These are phyloP conservation scores for Melanomma pulvis-pyrius DNA, from an alignment of 495 filamentous ascomycete species.

Conservation along the genomic window DNA sequence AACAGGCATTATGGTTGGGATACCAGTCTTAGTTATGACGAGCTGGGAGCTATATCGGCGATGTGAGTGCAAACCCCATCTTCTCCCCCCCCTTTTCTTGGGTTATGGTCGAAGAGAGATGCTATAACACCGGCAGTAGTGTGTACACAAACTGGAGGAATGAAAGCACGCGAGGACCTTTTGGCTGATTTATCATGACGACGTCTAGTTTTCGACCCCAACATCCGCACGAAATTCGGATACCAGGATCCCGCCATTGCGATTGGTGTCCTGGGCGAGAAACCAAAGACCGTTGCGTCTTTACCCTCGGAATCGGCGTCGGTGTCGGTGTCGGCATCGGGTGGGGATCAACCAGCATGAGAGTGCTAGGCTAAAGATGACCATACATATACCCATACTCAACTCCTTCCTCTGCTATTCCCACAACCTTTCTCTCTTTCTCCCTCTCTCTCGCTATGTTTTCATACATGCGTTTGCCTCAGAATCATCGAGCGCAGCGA, in stretches of 20 bases:
- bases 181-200: too few relatives aligned
- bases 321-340: too few relatives aligned
- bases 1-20: conserved; percentile 32
- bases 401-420: not conserved
- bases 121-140: not conserved
- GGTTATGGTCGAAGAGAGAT: too few relatives aligned
- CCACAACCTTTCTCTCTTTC: too few relatives aligned
- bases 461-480: too few relatives aligned
- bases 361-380: too few relatives aligned
- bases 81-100: too few relatives aligned
- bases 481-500: not conserved
- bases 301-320: too few relatives aligned
- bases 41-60: conserved; percentile 33
- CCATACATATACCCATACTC: not conserved
- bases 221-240: not conserved
- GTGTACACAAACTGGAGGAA: not conserved
- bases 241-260: not conserved
- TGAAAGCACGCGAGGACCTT: not conserved
- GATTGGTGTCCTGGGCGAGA: not conserved
- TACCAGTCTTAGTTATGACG: conserved; percentile 33
- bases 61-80: conserved; percentile 16
- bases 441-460: too few relatives aligned
- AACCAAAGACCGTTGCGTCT: not conserved
- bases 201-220: not conserved
- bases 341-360: too few relatives aligned